Conservation (phyloP, 2,329 filamentous ascomycete species). For the Sclerotinia minor region DNA sequence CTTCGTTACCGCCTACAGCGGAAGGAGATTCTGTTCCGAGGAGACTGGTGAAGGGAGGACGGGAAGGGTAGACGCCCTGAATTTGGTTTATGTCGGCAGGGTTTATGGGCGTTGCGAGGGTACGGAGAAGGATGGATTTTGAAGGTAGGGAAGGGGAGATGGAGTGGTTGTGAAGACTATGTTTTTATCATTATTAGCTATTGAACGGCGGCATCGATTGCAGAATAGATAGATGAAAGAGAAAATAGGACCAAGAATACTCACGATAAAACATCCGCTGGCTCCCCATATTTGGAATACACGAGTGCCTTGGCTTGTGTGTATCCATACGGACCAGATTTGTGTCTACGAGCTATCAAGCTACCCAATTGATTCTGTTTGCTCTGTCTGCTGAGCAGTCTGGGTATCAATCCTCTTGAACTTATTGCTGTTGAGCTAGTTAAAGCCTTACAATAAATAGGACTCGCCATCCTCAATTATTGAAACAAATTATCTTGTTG, state of each 20-base stretch:
- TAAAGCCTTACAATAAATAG: not conserved
- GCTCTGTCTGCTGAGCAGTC: not conserved
- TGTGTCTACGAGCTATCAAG: slow-evolving; percentile 43
- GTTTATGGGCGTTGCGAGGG: slow-evolving; percentile 91
- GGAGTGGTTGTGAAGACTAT: slow-evolving; percentile 69
- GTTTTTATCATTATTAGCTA: slow-evolving; percentile 22
- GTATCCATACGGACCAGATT: slow-evolving; percentile 70
- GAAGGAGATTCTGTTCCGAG: slow-evolving; percentile 76
- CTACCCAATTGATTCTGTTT: slow-evolving; percentile 5
- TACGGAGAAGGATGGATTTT: slow-evolving; percentile 72
- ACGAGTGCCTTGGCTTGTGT: slow-evolving; percentile 82
- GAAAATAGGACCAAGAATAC: slow-evolving; percentile 29
- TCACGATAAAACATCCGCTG: slow-evolving; percentile 66
- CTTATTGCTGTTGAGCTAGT: not conserved
- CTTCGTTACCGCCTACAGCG: slow-evolving; percentile 86
- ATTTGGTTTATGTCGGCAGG: slow-evolving; percentile 98
- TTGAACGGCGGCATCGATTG: not conserved
- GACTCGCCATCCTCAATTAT: slow-evolving; percentile 3
- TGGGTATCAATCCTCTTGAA: not conserved
- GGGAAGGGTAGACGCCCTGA: slow-evolving; percentile 91
- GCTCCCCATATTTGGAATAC: slow-evolving; percentile 73
- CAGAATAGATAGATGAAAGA: not conserved
- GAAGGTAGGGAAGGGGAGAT: slow-evolving; percentile 72
- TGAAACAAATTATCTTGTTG: not conserved
- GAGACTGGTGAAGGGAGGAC: slow-evolving; percentile 71